A percentile compares a stretch with the other conserved stretches of the same genome.
Conservation (phyloP, 257 asterid species). For the Solanum ossicruentum region DNA sequence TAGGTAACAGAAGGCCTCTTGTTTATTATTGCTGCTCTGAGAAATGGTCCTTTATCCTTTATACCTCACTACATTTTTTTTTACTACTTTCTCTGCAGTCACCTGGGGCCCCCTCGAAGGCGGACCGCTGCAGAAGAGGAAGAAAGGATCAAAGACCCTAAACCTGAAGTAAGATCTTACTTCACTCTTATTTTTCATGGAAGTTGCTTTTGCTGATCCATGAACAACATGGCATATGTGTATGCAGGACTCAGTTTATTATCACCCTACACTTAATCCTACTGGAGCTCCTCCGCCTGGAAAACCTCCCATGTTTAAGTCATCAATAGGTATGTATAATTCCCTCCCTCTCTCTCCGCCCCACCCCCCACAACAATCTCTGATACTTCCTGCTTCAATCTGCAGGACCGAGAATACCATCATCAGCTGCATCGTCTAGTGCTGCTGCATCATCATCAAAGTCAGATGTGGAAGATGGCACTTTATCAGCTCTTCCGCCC, state of each 20-base stretch:
- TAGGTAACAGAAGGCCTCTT: conserved; percentile 44
- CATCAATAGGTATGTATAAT: conserved; percentile 57
- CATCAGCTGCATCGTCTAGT: conserved; percentile 60
- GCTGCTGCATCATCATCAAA: conserved; percentile 60
- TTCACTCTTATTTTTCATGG: not conserved
- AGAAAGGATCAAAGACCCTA: conserved; percentile 77
- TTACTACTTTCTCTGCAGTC: conserved; percentile 43
- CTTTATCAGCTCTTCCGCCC: conserved; percentile 34
- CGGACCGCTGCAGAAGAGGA: conserved; percentile 78
- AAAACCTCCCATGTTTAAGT: conserved; percentile 94
- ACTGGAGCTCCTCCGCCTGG: conserved; percentile 99
- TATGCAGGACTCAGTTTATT: conserved; percentile 92
- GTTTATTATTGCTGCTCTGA: not conserved
- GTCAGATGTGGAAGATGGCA: conserved; percentile 46
- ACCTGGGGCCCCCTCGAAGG: conserved; percentile 80
- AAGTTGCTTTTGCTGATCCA: conserved; percentile 6
- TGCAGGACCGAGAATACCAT: conserved; percentile 85
- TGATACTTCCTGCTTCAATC: not conserved
- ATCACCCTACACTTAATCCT: conserved; percentile 95
- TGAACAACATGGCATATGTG: conserved; percentile 8
- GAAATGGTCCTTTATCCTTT: not conserved
- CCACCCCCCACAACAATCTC: not conserved
- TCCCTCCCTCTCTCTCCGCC: not conserved
- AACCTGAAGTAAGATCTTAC: conserved; percentile 55
- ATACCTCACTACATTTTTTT: not conserved